A percentile compares a stretch with the other conserved stretches of the same genome.
These are phyloP conservation scores for Puccinia triticina DNA, from an alignment of 1,284 basidiomycete species.

Conservation along the genomic window DNA sequence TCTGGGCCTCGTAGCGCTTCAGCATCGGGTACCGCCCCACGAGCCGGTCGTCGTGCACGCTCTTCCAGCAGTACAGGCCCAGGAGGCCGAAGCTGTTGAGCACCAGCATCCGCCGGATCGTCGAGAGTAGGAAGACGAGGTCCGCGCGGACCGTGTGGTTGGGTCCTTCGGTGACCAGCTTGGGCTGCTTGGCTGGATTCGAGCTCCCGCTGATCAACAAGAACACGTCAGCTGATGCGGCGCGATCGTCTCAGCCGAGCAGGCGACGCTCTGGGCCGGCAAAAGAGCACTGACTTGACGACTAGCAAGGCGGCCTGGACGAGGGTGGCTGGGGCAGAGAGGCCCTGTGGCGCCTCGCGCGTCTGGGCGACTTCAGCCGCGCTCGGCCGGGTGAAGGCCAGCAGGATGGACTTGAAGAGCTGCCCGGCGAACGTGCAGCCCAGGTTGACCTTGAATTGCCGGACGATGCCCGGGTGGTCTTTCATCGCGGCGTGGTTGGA, in stretches of 20 bases:
- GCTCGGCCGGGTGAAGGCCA: too few relatives aligned
- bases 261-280: neutral
- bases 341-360: too few relatives aligned
- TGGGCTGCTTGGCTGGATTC: neutral
- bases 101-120: conserved; percentile 32
- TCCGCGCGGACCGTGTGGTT: conserved; percentile 50
- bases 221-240: neutral
- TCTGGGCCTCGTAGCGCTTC: neutral
- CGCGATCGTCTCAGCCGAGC: too few relatives aligned
- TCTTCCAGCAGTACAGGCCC: conserved; percentile 33
- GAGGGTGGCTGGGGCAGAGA: too few relatives aligned
- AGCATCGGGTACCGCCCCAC: neutral
- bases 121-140: conserved; percentile 11
- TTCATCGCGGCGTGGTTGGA: too few relatives aligned
- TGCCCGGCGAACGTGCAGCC: too few relatives aligned
- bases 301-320: neutral
- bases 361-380: too few relatives aligned
- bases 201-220: neutral
- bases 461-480: too few relatives aligned
- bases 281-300: neutral
- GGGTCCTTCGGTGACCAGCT: neutral
- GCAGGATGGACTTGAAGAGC: too few relatives aligned
- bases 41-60: neutral
- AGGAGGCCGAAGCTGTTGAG: conserved; percentile 54
- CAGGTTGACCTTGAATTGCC: too few relatives aligned